These are phyloP conservation scores for Kalmusia sp. DNA, from an alignment of 2,329 filamentous ascomycete genomes.

Conservation along the genomic window DNA sequence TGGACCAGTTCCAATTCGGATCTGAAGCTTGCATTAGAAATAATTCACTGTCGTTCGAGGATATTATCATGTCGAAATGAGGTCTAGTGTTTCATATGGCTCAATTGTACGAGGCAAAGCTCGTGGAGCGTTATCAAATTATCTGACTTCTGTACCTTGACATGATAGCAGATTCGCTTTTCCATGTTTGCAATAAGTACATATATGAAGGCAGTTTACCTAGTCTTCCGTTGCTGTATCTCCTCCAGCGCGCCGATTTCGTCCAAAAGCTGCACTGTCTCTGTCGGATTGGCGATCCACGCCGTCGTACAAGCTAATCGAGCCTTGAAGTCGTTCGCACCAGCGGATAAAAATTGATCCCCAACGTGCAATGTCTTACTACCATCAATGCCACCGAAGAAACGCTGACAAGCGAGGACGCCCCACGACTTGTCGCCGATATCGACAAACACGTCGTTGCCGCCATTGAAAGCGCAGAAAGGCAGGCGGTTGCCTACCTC, in stretches of 20 bases:
- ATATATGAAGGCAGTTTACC: constrained; percentile 24
- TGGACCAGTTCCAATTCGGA: not conserved
- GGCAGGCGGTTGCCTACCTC: constrained; percentile 73
- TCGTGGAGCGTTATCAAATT: no score
- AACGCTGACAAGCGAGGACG: constrained; percentile 88
- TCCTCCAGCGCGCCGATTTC: constrained; percentile 67
- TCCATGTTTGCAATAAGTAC: no score
- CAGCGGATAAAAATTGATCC: constrained; percentile 90
- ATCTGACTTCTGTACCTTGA: no score
- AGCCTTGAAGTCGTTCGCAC: constrained; percentile 95
- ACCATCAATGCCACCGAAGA: constrained; percentile 78
- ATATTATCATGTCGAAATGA: no score
- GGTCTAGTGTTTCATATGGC: no score
- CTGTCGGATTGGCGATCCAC: constrained; percentile 92
- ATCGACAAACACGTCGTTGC: constrained; percentile 97
- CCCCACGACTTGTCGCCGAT: constrained; percentile 99
- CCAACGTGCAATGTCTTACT: constrained; percentile 91
- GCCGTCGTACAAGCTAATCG: constrained; percentile 90
- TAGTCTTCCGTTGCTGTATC: constrained; percentile 47
- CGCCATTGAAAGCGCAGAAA: constrained; percentile 98
- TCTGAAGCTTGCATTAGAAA: not conserved
- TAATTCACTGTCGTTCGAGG: no score
- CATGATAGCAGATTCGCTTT: no score
- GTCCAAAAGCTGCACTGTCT: constrained; percentile 89
- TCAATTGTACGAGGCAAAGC: no score